These are phyloP conservation scores for Trichoderma sp. DNA, from an alignment of 2,329 filamentous ascomycete genomes.

Conservation along the genomic window DNA sequence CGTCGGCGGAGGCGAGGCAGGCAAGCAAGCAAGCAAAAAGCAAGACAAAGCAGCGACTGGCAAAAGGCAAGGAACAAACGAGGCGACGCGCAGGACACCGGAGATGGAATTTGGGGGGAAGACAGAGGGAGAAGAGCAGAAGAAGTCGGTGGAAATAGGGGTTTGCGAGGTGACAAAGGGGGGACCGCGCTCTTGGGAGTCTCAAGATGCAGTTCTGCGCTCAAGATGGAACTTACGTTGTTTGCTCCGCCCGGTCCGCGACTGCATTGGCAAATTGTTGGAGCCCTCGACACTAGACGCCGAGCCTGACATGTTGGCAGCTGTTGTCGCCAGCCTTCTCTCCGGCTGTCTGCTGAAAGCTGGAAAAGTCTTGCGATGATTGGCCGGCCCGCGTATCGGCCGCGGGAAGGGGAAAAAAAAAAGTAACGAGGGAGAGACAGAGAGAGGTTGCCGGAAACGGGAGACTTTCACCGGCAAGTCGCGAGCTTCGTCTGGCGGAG, in stretches of 20 bases:
- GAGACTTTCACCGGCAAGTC: conserved; percentile 16
- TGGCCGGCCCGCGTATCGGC: conserved; percentile 16
- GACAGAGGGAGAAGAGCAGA: not conserved
- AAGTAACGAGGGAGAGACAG: not conserved
- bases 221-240: conserved; percentile 65
- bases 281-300: conserved; percentile 41
- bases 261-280: conserved; percentile 63
- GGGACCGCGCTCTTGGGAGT: not conserved
- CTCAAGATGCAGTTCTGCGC: conserved; percentile 15
- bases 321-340: conserved; percentile 23
- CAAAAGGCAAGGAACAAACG: conserved; percentile 16
- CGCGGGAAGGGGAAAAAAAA: not conserved
- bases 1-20: conserved; percentile 24
- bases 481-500: conserved; percentile 20
- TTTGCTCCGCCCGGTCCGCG: conserved; percentile 74
- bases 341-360: not conserved
- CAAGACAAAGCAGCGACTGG: conserved; percentile 13
- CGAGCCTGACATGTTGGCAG: conserved; percentile 41
- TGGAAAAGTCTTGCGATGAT: not conserved
- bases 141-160: not conserved
- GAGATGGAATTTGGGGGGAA: not conserved
- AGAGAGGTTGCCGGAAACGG: conserved; percentile 15
- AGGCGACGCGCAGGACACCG: not conserved
- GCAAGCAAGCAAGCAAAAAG: conserved; percentile 17
- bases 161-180: not conserved